phyloP scores from a whole-genome alignment of 768 basidiomycete species.

The Collybia nuda region DNA sequence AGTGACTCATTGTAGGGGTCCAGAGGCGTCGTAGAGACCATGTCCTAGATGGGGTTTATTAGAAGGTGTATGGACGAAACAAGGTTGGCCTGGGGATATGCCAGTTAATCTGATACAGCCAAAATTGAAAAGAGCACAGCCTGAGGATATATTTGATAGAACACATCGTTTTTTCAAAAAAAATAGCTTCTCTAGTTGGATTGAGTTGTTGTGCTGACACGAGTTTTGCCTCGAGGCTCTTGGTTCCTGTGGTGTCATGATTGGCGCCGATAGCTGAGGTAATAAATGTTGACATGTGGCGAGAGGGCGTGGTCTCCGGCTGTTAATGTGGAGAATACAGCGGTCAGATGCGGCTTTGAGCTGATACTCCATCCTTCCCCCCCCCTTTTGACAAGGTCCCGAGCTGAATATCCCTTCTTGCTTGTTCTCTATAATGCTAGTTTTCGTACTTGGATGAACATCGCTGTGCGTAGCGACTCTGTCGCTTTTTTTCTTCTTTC shows the following conservation, averaged over 20 bases:
- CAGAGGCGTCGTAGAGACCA: too few species aligned
- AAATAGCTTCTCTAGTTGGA: not conserved
- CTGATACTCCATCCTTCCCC: conserved; percentile 6
- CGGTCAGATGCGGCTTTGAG: too few species aligned
- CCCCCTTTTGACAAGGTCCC: too few species aligned
- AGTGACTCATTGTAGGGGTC: too few species aligned
- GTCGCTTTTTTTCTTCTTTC: conserved; percentile 1
- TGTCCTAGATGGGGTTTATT: too few species aligned
- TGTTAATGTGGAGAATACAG: conserved; percentile 15
- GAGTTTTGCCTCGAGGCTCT: conserved; percentile 14
- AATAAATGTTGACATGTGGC: conserved; percentile 21
- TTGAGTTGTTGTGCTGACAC: not conserved
- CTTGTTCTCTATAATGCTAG: conserved; percentile 6
- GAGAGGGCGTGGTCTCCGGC: conserved; percentile 16
- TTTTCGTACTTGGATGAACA: conserved; percentile 13
- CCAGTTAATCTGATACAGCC: too few species aligned
- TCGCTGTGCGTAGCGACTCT: conserved; percentile 12
- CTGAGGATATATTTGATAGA: too few species aligned
- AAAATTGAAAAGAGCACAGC: too few species aligned
- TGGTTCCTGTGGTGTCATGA: conserved; percentile 17
- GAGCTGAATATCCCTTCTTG: not conserved
- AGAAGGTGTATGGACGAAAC: too few species aligned
- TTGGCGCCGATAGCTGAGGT: conserved; percentile 13
- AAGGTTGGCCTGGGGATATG: not conserved
- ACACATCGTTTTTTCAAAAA: too few species aligned